Evolutionary conservation across 257 asterid species (phyloP).

Genomic region (Ophiorrhiza pumila): DNA sequence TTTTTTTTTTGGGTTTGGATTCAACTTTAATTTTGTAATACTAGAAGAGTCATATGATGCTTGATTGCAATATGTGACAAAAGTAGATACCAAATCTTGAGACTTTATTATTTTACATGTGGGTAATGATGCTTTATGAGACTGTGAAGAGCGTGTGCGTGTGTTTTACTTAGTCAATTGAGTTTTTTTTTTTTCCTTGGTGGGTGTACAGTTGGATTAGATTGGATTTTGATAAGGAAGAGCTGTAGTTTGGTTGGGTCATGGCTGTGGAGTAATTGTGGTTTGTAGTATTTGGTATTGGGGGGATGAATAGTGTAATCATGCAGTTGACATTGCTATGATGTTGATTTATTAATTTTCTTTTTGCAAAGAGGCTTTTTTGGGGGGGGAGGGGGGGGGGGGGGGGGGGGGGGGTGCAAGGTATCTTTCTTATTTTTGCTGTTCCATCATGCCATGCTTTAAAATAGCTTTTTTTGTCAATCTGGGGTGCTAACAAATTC

Average conservation of each 20-base stretch:
- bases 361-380: background rate
- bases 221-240: constrained; percentile 12
- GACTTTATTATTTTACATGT: constrained; percentile 12
- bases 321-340: constrained; percentile 21
- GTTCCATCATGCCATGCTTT: background rate
- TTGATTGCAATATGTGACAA: constrained; percentile 1
- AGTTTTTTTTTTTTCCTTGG: background rate
- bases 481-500: background rate
- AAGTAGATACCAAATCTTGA: constrained; percentile 17
- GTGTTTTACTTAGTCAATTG: constrained; percentile 2
- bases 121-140: background rate
- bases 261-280: constrained; percentile 11
- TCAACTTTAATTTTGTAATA: background rate
- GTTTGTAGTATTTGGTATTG: background rate
- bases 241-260: constrained; percentile 16
- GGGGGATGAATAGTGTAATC: constrained; percentile 20
- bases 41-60: background rate
- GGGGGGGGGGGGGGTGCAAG: background rate
- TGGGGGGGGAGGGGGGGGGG: background rate
- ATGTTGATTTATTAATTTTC: constrained; percentile 11
- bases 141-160: constrained; percentile 31
- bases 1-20: background rate
- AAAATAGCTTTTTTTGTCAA: background rate
- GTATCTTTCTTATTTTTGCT: background rate
- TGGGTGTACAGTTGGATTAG: background rate